Evolutionary conservation across 2,329 filamentous ascomycete species (phyloP), one percentile per base, ranked within the genome.

Genomic region (Apiospora hydei): DNA sequence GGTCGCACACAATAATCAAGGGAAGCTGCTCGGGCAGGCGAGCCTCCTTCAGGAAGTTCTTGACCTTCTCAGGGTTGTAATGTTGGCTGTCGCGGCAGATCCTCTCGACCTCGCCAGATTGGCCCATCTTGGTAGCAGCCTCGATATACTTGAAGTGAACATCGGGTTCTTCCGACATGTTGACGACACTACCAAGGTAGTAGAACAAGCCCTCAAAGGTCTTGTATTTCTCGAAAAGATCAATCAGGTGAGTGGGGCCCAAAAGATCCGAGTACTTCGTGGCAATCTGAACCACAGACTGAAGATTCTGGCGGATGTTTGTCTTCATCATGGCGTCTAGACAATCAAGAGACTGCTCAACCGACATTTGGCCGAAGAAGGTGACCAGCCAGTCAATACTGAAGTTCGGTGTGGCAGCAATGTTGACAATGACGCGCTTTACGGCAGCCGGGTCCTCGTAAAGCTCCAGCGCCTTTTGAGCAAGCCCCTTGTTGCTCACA

Each of bases 71-170:
- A 0, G 95, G 89, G 82, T 98, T 96, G 84, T 95, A 96, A 80
- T 89, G 88, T 82, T 93, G 95, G 88, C 93, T 97, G 82, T 99
- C 96, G 74, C 97, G 92, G 86, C 96, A 98, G 79, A 99, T 96
- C 71, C 96, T 93, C 88, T 99, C 96, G 26, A 99, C 96, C 81
- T 99, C 96, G 76, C 94, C 95, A 80, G 98, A 90, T 83, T 99
- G 96, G 43, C 92, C 91, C 90, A 98, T 97, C 80, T 92, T 93
- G 34, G 95, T 98, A 44, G 97, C 96, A 71, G 96, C 95, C 84
- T 99, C 96, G 73, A 99, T 98, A 84, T 99, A 99, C 88, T 99
- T 99, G 91, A 98, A 99, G 81, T 96, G 93, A 43, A 99, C 96
- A 81, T 99, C 96, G 30, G 93, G 89, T 78, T 98, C 96, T 82